Evolutionary conservation across 2,329 filamentous ascomycete species (phyloP).

Genomic region (Paraphaeosphaeria sporulosa): DNA sequence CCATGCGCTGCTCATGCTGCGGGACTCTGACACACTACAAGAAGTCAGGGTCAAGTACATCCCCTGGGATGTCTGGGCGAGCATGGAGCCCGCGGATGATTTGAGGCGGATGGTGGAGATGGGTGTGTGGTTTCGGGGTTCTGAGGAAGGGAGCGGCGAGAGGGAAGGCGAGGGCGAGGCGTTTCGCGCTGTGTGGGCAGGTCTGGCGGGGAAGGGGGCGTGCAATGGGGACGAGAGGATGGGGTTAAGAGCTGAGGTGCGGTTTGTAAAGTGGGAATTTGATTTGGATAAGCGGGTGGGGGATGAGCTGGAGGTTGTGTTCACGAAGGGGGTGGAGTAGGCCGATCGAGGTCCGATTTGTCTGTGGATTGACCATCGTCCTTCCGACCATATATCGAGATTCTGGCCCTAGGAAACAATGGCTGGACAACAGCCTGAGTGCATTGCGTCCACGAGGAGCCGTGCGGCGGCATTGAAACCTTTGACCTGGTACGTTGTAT

Average conservation of each 20-base stretch:
- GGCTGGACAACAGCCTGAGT: no score
- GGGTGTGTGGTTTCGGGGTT: conserved; percentile 39
- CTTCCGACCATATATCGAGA: no score
- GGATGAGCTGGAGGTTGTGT: conserved; percentile 45
- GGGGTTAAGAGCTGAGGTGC: conserved; percentile 26
- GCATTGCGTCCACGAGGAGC: no score
- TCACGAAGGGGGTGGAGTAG: conserved; percentile 22
- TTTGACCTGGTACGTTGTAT: no score
- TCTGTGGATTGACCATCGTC: no score
- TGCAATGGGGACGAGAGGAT: conserved; percentile 20
- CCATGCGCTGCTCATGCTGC: conserved; percentile 40
- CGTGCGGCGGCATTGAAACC: no score
- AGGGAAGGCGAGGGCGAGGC: conserved; percentile 41
- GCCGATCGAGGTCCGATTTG: no score
- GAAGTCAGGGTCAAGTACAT: conserved; percentile 40
- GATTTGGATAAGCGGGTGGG: conserved; percentile 41
- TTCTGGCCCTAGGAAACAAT: no score
- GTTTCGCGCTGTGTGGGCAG: conserved; percentile 39
- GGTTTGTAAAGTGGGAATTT: conserved; percentile 40
- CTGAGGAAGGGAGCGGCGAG: conserved; percentile 25
- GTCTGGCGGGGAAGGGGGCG: conserved; percentile 25
- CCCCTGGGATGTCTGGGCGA: conserved; percentile 46
- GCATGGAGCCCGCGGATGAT: conserved; percentile 43
- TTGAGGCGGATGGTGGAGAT: conserved; percentile 33
- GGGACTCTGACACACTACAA: conserved; percentile 18